These are phyloP conservation scores for Entophlyctis luteolus DNA, from an alignment of 192 early-diverging fungal species.

Conservation along the genomic window DNA sequence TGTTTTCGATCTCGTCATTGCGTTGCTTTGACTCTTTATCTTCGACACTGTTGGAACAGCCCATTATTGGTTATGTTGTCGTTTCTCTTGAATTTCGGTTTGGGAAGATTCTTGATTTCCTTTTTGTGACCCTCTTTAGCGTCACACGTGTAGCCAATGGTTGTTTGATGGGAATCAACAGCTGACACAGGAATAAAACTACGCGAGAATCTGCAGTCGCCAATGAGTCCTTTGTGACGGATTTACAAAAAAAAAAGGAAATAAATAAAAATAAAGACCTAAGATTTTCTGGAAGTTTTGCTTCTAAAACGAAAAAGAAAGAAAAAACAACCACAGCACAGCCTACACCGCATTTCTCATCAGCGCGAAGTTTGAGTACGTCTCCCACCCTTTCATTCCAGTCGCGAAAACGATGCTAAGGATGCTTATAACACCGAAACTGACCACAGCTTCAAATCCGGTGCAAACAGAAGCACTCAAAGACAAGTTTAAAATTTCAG, in stretches of 20 bases:
- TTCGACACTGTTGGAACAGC: conserved; percentile 82
- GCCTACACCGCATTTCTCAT: conserved; percentile 8
- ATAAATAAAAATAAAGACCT: too few relatives aligned
- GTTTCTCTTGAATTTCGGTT: too few relatives aligned
- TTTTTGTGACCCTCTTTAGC: too few relatives aligned
- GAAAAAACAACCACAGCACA: too few relatives aligned
- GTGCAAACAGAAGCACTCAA: conserved; percentile 4
- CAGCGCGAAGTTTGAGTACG: background rate
- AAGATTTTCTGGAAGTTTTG: too few relatives aligned
- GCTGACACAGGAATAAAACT: too few relatives aligned
- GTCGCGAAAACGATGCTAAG: conserved; percentile 1
- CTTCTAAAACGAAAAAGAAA: background rate
- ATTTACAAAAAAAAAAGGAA: too few relatives aligned
- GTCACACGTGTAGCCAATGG: too few relatives aligned
- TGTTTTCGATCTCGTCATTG: conserved; percentile 89
- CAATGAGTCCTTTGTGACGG: too few relatives aligned
- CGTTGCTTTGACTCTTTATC: conserved; percentile 76
- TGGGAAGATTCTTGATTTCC: too few relatives aligned
- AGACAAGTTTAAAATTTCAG: background rate
- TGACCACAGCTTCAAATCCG: conserved; percentile 8
- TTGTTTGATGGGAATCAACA: too few relatives aligned
- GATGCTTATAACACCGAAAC: conserved; percentile 12
- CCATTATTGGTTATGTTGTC: conserved; percentile 60
- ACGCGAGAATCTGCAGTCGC: too few relatives aligned
- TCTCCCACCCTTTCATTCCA: conserved; percentile 19